Percentiles rank a stretch among this genome's conserved stretches.
Conservation (phyloP, 768 basidiomycete genomes). For the Boletus sp. region DNA sequence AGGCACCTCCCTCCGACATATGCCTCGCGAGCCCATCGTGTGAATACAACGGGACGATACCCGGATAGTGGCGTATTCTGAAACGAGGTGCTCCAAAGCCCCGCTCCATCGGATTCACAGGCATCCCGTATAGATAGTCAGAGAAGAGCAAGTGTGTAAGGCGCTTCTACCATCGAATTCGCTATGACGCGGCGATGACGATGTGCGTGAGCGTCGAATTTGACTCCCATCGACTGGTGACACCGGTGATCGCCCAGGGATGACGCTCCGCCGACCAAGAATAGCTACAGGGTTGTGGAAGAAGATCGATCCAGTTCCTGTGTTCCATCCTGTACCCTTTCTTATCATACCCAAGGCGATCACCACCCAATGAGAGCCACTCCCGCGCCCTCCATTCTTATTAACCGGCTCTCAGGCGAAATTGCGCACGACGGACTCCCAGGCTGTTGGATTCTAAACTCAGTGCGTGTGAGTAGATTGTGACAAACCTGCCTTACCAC, state of each 20-base stretch:
- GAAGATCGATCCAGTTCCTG: conserved; percentile 4
- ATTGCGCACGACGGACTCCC: conserved; percentile 19
- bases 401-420: conserved; percentile 20
- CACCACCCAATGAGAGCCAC: conserved; percentile 1
- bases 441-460: conserved; percentile 14
- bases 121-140: background rate
- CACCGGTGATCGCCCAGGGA: conserved; percentile 9
- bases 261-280: conserved; percentile 2
- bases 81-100: conserved; percentile 2
- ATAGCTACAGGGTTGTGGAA: conserved; percentile 8
- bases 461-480: conserved; percentile 22
- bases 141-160: background rate
- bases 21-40: conserved; percentile 19
- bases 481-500: conserved; percentile 2
- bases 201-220: background rate
- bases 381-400: background rate
- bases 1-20: conserved; percentile 9
- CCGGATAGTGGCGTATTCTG: conserved; percentile 16
- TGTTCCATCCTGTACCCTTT: background rate
- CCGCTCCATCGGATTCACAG: conserved; percentile 1
- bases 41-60: conserved; percentile 15
- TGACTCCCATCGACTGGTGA: background rate
- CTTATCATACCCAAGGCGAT: conserved; percentile 8
- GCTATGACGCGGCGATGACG: conserved; percentile 4
- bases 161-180: conserved; percentile 1